A percentile compares a stretch with the other conserved stretches of the same genome.
phyloP scores from a whole-genome alignment of 495 filamentous ascomycete genomes.

The Venustampulla echinocandica region DNA sequence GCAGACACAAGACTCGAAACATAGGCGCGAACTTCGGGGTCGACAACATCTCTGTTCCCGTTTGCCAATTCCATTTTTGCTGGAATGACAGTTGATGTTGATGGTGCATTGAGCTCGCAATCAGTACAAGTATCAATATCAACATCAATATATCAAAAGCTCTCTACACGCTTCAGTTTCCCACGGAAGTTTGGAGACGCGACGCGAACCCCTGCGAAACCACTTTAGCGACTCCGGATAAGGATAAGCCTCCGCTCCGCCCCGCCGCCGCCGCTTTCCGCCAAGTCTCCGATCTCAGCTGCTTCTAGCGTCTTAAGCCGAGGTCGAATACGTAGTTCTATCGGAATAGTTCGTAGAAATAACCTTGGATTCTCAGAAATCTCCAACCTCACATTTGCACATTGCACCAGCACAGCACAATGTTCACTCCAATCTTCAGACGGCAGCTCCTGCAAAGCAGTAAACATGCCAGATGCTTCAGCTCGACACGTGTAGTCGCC shows the following conservation, averaged over 20 bases:
- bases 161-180: constrained; percentile 11
- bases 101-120: too few relatives aligned
- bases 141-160: too few relatives aligned
- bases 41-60: constrained; percentile 49
- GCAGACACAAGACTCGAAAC: constrained; percentile 87
- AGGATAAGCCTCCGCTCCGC: neutral
- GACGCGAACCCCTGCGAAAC: constrained; percentile 8
- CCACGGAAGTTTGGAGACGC: neutral
- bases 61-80: constrained; percentile 41
- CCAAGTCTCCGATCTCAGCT: too few relatives aligned
- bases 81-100: neutral
- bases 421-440: constrained; percentile 18
- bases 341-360: too few relatives aligned
- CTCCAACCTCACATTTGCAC: neutral
- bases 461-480: constrained; percentile 41
- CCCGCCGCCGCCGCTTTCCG: neutral
- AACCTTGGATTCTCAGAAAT: too few relatives aligned
- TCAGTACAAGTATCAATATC: too few relatives aligned
- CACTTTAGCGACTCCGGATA: neutral
- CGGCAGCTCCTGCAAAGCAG: constrained; percentile 21
- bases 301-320: constrained; percentile 2
- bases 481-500: constrained; percentile 39
- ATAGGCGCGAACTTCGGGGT: constrained; percentile 83
- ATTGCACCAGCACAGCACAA: constrained; percentile 3
- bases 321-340: constrained; percentile 7